These are phyloP conservation scores for Candida stauntonica DNA, from an alignment of 805 yeast genomes.

Conservation along the genomic window DNA sequence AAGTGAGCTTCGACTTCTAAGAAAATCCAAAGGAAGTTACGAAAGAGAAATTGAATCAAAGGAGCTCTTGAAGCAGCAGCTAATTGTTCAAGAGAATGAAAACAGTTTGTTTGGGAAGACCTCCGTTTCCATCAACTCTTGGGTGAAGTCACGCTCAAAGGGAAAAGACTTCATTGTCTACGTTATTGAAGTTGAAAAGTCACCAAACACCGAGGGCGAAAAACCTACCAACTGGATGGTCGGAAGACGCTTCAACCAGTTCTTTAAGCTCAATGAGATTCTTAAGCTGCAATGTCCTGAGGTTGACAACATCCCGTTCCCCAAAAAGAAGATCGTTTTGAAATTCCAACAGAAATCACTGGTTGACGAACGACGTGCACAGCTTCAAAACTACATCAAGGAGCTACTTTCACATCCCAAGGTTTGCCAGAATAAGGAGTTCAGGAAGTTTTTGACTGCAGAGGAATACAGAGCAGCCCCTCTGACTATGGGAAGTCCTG, in stretches of 20 bases:
- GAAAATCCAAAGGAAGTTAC: conserved; percentile 62
- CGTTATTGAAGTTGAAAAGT: conserved; percentile 69
- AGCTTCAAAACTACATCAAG: conserved; percentile 59
- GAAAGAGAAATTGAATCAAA: conserved; percentile 69
- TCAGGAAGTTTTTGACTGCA: conserved; percentile 68
- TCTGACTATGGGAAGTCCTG: conserved; percentile 1
- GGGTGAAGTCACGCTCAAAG: conserved; percentile 46
- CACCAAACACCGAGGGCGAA: conserved; percentile 34
- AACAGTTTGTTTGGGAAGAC: conserved; percentile 71
- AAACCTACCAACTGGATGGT: conserved; percentile 80
- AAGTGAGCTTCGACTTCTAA: conserved; percentile 61
- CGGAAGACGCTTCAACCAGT: conserved; percentile 86
- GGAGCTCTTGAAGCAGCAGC: conserved; percentile 74
- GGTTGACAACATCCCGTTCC: conserved; percentile 49
- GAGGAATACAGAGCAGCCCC: conserved; percentile 18
- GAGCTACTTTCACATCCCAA: conserved; percentile 54
- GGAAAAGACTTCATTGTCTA: conserved; percentile 65
- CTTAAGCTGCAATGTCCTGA: conserved; percentile 48
- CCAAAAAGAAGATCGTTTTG: conserved; percentile 59
- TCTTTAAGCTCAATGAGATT: conserved; percentile 64
- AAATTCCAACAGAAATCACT: conserved; percentile 63
- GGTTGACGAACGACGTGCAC: conserved; percentile 57
- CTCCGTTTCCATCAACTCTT: conserved; percentile 42
- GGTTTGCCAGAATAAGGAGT: conserved; percentile 68
- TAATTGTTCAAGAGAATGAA: conserved; percentile 76